Base-by-base conservation (phyloP, 2,329 filamentous ascomycete genomes). In the Fusarium nanum region DNA sequence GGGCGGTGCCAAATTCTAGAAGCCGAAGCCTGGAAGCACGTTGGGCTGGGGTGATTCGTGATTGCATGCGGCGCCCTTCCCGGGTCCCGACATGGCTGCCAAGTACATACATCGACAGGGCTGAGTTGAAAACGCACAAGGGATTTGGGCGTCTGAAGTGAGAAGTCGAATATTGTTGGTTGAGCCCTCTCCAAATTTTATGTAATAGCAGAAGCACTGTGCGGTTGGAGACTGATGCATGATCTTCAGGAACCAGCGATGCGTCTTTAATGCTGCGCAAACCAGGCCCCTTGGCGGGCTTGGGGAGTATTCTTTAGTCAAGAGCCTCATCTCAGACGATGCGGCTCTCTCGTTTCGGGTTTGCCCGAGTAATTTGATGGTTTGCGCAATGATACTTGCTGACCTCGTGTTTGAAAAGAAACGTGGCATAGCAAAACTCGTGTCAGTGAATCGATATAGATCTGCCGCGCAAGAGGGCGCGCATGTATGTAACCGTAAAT, bases 231-330 rank as follows among this genome's bases (percentile, higher is more conserved):
- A 27, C 34, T 30, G 49, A 55, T 54, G 63, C 56, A 65, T 67
- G 69, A 72, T 72, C 46, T 72, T 73, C 70, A 73, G 70, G 70
- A 66, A 73, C 70, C 54, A 56, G 56, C 48, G 58, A 58, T 70
- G 58, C 47, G 63, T 72, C 34, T 72, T 68, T 57, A 42, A 66
- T 72, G 65, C 49, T 47, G 50, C 25, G 48, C 25, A 59, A 56
- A 57, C 55, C 60, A 60, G 47, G 48, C 55, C 52, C 47, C 48
- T 58, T 57, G 53, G 20, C 60, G 32, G 23, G 10, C 10, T 23
- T 27, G 28, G 52, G 52, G 27, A 50, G 40, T 42, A 42, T 46
- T 56, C 56, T 54, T 56, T 64, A 37, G 55, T 61, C 55, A 55
- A 70, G 56, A 59, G 68, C 60, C 60, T 70, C 69, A 70, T 61